A percentile compares a stretch with the other conserved stretches of the same genome.
phyloP scores from a whole-genome alignment of 2,329 filamentous ascomycete species.

The Pyrenophora graminea region DNA sequence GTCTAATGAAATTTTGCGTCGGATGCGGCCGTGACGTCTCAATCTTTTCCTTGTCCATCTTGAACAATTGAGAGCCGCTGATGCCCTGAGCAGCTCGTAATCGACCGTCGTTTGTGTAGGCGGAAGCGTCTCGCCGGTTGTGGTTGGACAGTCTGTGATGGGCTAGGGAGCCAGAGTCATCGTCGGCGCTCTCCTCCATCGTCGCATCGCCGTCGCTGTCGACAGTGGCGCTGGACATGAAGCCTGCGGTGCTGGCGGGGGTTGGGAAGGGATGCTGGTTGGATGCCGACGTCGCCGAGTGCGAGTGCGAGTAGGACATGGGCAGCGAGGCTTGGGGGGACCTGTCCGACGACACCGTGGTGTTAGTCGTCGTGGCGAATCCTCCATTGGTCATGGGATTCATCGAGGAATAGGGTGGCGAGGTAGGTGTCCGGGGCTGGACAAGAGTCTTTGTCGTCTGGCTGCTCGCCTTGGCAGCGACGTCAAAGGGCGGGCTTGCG shows the following conservation, averaged over 20 bases:
- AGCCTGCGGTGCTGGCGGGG: constrained; percentile 45
- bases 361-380: constrained; percentile 33
- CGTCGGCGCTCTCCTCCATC: constrained; percentile 46
- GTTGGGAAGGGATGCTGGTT: constrained; percentile 43
- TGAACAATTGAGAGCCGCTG: constrained; percentile 41
- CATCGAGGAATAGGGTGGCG: constrained; percentile 54
- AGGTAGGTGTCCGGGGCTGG: constrained; percentile 54
- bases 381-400: constrained; percentile 49
- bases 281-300: constrained; percentile 38
- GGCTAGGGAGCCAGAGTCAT: constrained; percentile 33
- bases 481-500: constrained; percentile 50
- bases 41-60: constrained; percentile 43
- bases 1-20: constrained; percentile 61
- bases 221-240: constrained; percentile 36
- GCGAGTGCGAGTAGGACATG: constrained; percentile 43
- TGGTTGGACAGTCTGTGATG: constrained; percentile 52
- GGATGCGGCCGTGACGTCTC: constrained; percentile 59
- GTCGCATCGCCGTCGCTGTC: constrained; percentile 51
- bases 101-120: constrained; percentile 32
- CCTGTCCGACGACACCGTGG: constrained; percentile 35
- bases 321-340: constrained; percentile 52
- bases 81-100: constrained; percentile 37
- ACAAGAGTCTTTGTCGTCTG: constrained; percentile 48
- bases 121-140: constrained; percentile 48
- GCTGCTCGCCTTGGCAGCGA: constrained; percentile 43